Evolutionary conservation across 805 yeast genomes (phyloP).

Genomic region (Suhomyces tanzawaensis): DNA sequence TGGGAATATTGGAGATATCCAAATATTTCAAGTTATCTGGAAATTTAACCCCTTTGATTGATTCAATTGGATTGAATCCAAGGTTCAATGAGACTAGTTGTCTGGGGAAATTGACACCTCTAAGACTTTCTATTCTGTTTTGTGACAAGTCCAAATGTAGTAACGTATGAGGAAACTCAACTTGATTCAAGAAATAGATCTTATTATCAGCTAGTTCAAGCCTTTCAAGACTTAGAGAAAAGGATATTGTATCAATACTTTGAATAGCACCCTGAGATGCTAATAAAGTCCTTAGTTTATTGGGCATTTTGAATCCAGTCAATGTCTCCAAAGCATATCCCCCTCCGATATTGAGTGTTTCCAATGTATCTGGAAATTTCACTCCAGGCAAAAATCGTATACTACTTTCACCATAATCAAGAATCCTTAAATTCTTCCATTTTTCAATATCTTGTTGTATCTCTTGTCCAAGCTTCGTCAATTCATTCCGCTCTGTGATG

Average conservation of each 20-base stretch:
- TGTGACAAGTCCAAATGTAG: slow-evolving; percentile 34
- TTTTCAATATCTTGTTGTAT: slow-evolving; percentile 33
- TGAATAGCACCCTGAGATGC: slow-evolving; percentile 35
- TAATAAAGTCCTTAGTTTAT: slow-evolving; percentile 25
- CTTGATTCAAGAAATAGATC: slow-evolving; percentile 38
- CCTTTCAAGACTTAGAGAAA: slow-evolving; percentile 32
- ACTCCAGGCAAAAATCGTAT: slow-evolving; percentile 40
- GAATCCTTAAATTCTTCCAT: slow-evolving; percentile 32
- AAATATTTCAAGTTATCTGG: slow-evolving; percentile 36
- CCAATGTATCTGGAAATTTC: slow-evolving; percentile 36
- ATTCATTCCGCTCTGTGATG: slow-evolving; percentile 33
- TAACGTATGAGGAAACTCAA: slow-evolving; percentile 34
- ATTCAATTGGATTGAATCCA: slow-evolving; percentile 41
- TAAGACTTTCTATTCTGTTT: slow-evolving; percentile 37
- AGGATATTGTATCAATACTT: slow-evolving; percentile 34
- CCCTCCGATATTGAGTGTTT: slow-evolving; percentile 39
- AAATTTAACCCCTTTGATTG: slow-evolving; percentile 39
- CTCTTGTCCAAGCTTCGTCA: slow-evolving; percentile 32
- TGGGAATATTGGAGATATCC: slow-evolving; percentile 43
- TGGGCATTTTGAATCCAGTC: slow-evolving; percentile 39
- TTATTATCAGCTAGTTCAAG: slow-evolving; percentile 37
- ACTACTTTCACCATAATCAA: slow-evolving; percentile 40
- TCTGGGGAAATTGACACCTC: slow-evolving; percentile 38
- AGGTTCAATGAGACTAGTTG: slow-evolving; percentile 28
- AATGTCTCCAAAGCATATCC: slow-evolving; percentile 39